Percentiles rank a stretch among this genome's conserved stretches.
Conservation (phyloP, 2,329 filamentous ascomycete genomes). For the Chrysosporium keratinophilum region DNA sequence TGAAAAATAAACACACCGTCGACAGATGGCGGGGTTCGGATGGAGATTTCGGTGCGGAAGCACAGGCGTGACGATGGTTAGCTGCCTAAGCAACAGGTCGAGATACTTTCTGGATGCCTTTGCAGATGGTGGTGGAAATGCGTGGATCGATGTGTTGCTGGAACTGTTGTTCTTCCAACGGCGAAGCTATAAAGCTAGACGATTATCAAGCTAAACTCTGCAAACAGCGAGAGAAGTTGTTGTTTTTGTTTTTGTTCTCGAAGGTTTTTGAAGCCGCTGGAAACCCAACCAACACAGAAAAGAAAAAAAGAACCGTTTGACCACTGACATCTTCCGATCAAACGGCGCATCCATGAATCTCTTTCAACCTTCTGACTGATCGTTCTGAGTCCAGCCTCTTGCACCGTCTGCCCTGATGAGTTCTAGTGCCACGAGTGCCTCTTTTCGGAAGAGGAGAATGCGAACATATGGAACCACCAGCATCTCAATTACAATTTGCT, state of each 20-base stretch:
- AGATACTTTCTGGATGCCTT: neutral
- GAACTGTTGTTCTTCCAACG: neutral
- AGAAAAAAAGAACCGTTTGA: neutral
- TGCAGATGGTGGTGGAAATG: neutral
- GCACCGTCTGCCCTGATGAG: neutral
- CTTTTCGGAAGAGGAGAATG: too few species aligned
- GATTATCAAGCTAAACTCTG: neutral
- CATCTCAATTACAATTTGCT: too few species aligned
- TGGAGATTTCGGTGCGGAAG: neutral
- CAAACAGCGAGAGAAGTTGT: neutral
- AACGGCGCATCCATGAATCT: neutral
- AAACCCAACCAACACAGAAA: neutral
- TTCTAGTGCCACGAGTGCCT: neutral
- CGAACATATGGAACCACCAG: too few species aligned
- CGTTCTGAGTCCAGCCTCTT: neutral
- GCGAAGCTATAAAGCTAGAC: neutral
- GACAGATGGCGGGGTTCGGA: constrained; percentile 4
- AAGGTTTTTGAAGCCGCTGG: constrained; percentile 3
- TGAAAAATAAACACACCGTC: neutral
- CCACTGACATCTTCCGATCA: neutral
- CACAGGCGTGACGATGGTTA: neutral
- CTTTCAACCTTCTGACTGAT: neutral
- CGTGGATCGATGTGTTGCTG: neutral
- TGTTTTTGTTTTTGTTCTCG: constrained; percentile 2
- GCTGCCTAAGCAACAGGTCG: neutral